Base-by-base conservation (phyloP, 75 land plant genomes). In the Isoetes taiwanensis region DNA sequence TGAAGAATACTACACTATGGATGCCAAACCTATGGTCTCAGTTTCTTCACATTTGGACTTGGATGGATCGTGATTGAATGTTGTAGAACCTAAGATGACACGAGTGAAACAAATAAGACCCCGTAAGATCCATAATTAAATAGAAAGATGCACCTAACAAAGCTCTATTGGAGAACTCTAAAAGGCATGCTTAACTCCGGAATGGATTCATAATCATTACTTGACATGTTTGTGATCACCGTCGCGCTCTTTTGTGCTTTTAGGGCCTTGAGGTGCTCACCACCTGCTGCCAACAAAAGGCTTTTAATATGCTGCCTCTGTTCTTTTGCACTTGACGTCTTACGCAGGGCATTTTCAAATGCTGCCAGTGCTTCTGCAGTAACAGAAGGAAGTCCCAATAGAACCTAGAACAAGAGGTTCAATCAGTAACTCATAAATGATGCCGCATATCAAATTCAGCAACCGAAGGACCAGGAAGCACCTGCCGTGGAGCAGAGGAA, bases 291-390 rank as follows among this genome's bases (percentile, higher is more conserved):
- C 54, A 84, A 25, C 20, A 94, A 76, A 61, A 94, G 72, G 64
- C 77, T 84, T 64, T 61, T 83, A 63, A 89, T 82, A 56, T 76
- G 90, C 68, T 76, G 90, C 66, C 78, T 80, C 61, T 94, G 99
- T 56, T 94, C 99, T 59, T 85, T 94, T 5, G 79, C 78, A 62
- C 96, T 94, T 34, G 69, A 27, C 27, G 99, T 89, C 56, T 91
- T 82, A 19, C 66, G 34, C 53, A 94, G 53, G 27, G 99, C 84
- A 42, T 73, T 79, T 62, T 94, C 99, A 75, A 89, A 89, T 43
- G 80, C 74, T 46, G 53, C 37, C 48, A 89, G 61, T 54, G 73
- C 79, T 8, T 78, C 70, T 33, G 23, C 73, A 52, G 67, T 82
- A 37, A 94, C 80, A 30, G 62, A 65, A 4, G 90, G 86, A 28